Evolutionary conservation across 345 rosid genomes (phyloP), one percentile per base, ranked within the genome.

Genomic region (Ceriops decandra): DNA sequence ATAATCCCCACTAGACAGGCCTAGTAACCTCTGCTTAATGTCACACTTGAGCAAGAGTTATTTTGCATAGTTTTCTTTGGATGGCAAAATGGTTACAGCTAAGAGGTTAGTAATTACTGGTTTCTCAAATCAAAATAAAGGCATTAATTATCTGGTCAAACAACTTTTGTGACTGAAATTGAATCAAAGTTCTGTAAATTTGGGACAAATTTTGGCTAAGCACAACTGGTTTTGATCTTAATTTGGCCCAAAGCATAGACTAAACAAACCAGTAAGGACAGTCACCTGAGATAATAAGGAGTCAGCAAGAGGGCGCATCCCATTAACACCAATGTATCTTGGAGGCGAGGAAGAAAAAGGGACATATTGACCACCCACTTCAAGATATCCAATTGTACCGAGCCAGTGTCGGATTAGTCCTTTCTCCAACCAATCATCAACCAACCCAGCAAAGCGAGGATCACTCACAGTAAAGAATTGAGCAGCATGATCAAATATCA

Each of bases 261-360:
- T 42, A 42, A 13, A 42, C 49, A 42, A 42, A 60, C 56, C 57
- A 56, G 46, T 66, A 36, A 22, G 20, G 64, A 0, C 7, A 35
- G 63, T 72, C 38, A 89, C 97, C 89, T 86, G 84, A 56, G 87
- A 70, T 57, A 91, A 72, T 51, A 88, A 74, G 11, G 96, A 85
- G 75, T 93, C 96, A 2, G 97, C 96, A 36, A 93, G 87, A 74
- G 85, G 84, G 22, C 90, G 85, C 98, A 89, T 93, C 64, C 98
- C 97, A 53, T 85, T 76, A 61, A 82, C 87, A 67, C 91, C 92
- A 38, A 90, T 60, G 69, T 91, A 91, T 80, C 84, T 85, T 2
- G 92, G 92, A 64, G 84, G 68, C 42, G 90, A 76, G 52, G 77
- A 46, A 69, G 88, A 85, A 69, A 85, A 74, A 57, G 86, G 92